Evolutionary conservation across 768 basidiomycete genomes (phyloP), one percentile per base, ranked within the genome.

Genomic region (Austroboletus eburneus): DNA sequence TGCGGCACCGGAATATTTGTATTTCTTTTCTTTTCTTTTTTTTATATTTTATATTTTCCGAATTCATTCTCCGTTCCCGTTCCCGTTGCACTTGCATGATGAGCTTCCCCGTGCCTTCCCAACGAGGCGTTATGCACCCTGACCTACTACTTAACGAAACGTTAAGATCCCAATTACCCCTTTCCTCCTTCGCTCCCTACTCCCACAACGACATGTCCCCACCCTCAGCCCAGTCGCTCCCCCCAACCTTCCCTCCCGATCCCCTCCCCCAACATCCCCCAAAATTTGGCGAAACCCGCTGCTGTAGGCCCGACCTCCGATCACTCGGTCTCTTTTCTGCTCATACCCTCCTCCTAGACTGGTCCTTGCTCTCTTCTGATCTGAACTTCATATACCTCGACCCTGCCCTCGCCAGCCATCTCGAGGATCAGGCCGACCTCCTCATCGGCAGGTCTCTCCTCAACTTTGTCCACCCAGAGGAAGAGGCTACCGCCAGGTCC

Each of bases 381-480:
- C 77, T 92, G 41, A 70, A 77, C 42, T 90, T 90, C 68, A 78
- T 91, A 50, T 91, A 88, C 67, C 75, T 90, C 52, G 90, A 91
- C 70, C 90, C 90, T 49, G 82, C 88, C 45, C 75, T 91, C 51
- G 73, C 79, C 13, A 64, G 53, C 60, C 89, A 92, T 64, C 82
- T 92, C 57, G 78, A 74, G 30, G 75, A 79, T 42, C 81, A 91
- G 64, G 83, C 87, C 0, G 71, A 77, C n/a, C 60, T 69, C 24
- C 76, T 92, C 56, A 69, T 87, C 49, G 86, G 83, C 52, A 80
- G 78, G 60, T 80, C 81, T 16, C 76, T 92, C 37, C 71, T 91
- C 46, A 71, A 73, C 33, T 92, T 88, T 62, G 84, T 92, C 29
- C 90, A 92, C 60, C 90, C 90, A 49, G 88, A 90, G 51, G 90